Conservation (phyloP, 352 stramenopile species). For the Phytophthora sp. region DNA sequence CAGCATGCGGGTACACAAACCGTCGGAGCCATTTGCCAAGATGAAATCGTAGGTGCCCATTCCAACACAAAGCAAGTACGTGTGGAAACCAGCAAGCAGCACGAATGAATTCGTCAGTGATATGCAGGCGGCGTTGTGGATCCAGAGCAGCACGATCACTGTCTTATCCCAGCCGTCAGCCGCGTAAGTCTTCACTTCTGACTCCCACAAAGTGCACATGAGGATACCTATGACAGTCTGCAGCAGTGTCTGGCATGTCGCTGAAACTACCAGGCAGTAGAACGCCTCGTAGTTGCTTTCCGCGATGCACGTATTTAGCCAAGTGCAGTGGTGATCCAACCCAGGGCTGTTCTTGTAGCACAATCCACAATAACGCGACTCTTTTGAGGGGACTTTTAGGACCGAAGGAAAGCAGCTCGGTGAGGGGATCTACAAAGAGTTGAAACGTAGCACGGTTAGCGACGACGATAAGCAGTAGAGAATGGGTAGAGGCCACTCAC, state of each 20-base stretch:
- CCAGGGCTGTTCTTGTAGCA: conserved; percentile 85
- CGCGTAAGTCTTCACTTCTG: conserved; percentile 52
- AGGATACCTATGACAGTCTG: conserved; percentile 76
- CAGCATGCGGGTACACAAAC: conserved; percentile 75
- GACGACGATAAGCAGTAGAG: not conserved
- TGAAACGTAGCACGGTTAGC: not conserved
- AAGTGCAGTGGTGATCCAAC: conserved; percentile 88
- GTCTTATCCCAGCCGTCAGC: conserved; percentile 46
- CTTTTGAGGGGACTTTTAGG: conserved; percentile 62
- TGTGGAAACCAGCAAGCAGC: conserved; percentile 78
- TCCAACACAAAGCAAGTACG: conserved; percentile 70
- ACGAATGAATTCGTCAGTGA: conserved; percentile 73
- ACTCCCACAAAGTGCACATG: conserved; percentile 78
- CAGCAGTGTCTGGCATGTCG: conserved; percentile 61
- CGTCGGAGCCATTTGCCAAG: conserved; percentile 74
- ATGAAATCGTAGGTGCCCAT: conserved; percentile 89
- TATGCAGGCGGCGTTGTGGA: conserved; percentile 72
- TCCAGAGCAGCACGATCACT: conserved; percentile 68
- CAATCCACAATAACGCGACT: conserved; percentile 80
- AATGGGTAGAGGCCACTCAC: conserved; percentile 29
- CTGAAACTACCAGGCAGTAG: conserved; percentile 73
- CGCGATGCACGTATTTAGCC: conserved; percentile 88
- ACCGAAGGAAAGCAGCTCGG: conserved; percentile 35
- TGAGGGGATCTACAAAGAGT: conserved; percentile 41
- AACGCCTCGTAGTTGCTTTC: conserved; percentile 88